Conservation (phyloP, 331 rosid genomes). For the Ulmus americana region DNA sequence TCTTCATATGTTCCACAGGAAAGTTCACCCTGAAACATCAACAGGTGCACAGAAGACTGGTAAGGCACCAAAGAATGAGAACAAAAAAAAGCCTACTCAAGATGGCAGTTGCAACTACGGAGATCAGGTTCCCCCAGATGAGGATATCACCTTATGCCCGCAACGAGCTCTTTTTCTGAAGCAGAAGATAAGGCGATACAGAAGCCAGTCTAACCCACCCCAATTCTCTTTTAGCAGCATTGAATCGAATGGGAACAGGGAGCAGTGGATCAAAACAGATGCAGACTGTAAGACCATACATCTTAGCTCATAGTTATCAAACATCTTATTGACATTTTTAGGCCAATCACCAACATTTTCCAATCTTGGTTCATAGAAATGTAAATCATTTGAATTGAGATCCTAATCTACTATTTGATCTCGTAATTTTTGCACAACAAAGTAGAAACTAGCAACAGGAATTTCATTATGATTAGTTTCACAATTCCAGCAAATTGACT, state of each 20-base stretch:
- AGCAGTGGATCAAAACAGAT: conserved; percentile 96
- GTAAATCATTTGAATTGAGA: not conserved
- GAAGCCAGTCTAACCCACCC: conserved; percentile 42
- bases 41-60: conserved; percentile 33
- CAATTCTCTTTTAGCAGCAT: conserved; percentile 39
- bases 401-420: not conserved
- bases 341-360: not conserved
- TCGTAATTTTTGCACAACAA: too few relatives aligned
- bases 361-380: not conserved
- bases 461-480: too few relatives aligned
- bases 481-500: too few relatives aligned
- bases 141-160: conserved; percentile 48
- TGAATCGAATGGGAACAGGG: conserved; percentile 53
- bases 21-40: conserved; percentile 84
- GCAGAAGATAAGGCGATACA: conserved; percentile 37
- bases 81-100: conserved; percentile 45
- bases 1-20: conserved; percentile 82
- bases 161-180: conserved; percentile 36
- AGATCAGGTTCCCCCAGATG: conserved; percentile 46
- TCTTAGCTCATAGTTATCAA: not conserved
- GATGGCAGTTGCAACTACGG: conserved; percentile 38
- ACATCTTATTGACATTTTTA: too few relatives aligned
- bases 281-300: conserved; percentile 72
- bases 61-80: conserved; percentile 45
- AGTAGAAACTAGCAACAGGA: too few relatives aligned